phyloP scores from a whole-genome alignment of 305 asterid genomes.

The Stenogyne calaminthoides region DNA sequence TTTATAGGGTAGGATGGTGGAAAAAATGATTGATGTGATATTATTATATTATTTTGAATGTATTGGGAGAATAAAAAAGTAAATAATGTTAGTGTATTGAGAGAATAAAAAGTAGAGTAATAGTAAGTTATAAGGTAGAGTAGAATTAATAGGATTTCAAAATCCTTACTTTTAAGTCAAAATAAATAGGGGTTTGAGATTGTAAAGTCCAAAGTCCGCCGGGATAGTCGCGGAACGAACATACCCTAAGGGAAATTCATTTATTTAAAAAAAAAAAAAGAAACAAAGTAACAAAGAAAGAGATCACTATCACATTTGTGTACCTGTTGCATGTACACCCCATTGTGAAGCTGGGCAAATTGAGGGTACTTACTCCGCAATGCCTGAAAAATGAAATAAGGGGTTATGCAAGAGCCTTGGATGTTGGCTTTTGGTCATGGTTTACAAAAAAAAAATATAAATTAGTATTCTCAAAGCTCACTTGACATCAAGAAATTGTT shows the following conservation, averaged over 20 bases:
- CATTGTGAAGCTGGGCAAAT: slow-evolving; percentile 95
- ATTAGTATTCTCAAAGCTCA: slow-evolving; percentile 2
- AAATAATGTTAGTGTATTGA: too few relatives aligned
- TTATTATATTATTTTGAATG: too few relatives aligned
- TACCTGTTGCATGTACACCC: slow-evolving; percentile 98
- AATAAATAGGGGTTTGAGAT: too few relatives aligned
- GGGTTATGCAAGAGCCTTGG: slow-evolving; percentile 9
- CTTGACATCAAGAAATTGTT: neutral
- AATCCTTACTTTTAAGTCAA: too few relatives aligned
- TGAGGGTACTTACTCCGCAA: slow-evolving; percentile 96
- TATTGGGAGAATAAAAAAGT: too few relatives aligned
- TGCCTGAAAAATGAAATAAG: slow-evolving; percentile 48
- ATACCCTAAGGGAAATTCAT: neutral
- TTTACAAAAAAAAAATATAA: slow-evolving; percentile 10
- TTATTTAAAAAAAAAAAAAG: neutral
- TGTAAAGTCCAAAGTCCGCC: too few relatives aligned
- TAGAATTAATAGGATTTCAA: too few relatives aligned
- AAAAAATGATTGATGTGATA: too few relatives aligned
- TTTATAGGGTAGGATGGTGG: too few relatives aligned
- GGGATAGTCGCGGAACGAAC: too few relatives aligned
- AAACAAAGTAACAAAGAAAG: neutral
- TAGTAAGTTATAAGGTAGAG: too few relatives aligned
- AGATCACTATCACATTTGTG: slow-evolving; percentile 25
- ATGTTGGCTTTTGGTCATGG: neutral
- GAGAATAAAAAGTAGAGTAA: too few relatives aligned